Percentiles rank a stretch among this genome's conserved stretches.
Conservation (phyloP, 2,329 filamentous ascomycete species). For the Colletotrichum chrysophilum region DNA sequence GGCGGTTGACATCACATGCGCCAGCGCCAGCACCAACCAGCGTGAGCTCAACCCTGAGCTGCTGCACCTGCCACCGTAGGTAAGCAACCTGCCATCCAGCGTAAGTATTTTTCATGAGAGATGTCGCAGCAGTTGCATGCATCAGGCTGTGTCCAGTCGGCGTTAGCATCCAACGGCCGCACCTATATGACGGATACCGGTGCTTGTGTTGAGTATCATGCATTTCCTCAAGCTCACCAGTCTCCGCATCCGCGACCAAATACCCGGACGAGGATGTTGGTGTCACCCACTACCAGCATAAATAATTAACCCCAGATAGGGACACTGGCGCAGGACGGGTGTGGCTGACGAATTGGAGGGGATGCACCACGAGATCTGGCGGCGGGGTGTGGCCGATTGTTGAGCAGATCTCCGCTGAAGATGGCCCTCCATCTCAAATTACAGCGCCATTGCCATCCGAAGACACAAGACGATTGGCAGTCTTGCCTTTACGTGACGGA, state of each 20-base stretch:
- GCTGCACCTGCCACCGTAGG: not conserved
- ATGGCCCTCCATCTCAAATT: not conserved
- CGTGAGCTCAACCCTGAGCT: not conserved
- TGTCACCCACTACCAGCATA: not conserved
- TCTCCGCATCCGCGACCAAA: not conserved
- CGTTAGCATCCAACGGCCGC: not conserved
- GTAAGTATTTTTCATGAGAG: not conserved
- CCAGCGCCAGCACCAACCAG: not conserved
- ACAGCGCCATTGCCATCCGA: not conserved
- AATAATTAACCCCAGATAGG: not conserved
- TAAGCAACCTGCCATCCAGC: not conserved
- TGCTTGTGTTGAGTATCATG: not conserved
- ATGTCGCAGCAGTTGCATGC: not conserved
- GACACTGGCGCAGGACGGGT: not conserved
- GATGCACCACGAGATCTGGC: not conserved
- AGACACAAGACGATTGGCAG: not conserved
- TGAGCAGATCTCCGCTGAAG: not conserved
- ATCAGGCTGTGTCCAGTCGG: not conserved
- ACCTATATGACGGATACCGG: not conserved
- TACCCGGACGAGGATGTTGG: not conserved
- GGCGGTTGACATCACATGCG: constrained; percentile 1
- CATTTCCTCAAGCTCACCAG: not conserved
- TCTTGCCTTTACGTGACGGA: not conserved
- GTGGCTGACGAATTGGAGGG: not conserved
- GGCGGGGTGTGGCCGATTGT: not conserved